Base-by-base conservation (phyloP, 306 rosid species). In the Casuarina glauca region DNA sequence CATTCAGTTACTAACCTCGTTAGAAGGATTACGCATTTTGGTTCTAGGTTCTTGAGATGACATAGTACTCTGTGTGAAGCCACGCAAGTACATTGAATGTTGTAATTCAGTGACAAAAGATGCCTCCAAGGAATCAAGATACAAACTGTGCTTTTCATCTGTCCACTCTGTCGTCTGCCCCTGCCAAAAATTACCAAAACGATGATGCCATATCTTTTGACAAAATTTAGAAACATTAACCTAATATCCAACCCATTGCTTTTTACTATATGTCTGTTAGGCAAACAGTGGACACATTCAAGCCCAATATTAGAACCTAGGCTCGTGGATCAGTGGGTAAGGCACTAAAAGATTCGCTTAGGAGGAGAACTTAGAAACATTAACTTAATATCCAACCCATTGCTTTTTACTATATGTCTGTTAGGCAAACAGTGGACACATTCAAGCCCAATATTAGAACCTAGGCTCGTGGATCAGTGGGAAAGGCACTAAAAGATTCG, bases 41-140 rank as follows among this genome's bases (percentile, higher is more conserved):
- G 44, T 58, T 26, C 72, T 88, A 76, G 72, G 69, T 69, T 70
- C 61, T 81, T 68, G 76, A 60, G 85, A 50, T 19, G 85, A 67
- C 13, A 53, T 51, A 45, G 81, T 82, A 81, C 78, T 82, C 72
- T 83, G 85, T 46, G 76, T 72, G 61, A 67, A 74, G 76, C 80
- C 79, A 57, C 75, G 81, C 76, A 84, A 80, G 39, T 0, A 70
- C 74, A 85, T 76, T 64, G 89, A 86, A 48, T 6, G 80, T 71
- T 88, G 87, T 84, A 94, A 81, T 51, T 87, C 84, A 58, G 87
- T 86, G 68, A 92, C 90, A 81, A 94, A 94, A 52, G 98, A 90
- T 63, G 97, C 86, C 81, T 94, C 95, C 79, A 94, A 83, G 68
- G 92, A 89, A 78, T 80, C 82, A 82, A 94, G 81, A 85, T 90